phyloP scores from a whole-genome alignment of 768 basidiomycete genomes.

The Termitomyces sp. region DNA sequence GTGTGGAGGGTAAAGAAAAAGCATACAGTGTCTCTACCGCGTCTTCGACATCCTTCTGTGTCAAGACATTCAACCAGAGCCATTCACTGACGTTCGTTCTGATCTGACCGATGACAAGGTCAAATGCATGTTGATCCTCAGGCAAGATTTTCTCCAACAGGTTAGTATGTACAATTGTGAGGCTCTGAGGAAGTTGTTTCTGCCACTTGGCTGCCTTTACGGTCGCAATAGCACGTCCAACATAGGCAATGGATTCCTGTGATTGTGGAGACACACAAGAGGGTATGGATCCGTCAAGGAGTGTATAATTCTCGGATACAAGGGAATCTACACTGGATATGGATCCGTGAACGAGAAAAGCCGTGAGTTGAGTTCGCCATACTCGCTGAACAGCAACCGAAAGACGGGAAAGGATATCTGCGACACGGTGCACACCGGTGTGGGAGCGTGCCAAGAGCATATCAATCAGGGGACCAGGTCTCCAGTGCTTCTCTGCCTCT shows the following conservation, averaged over 20 bases:
- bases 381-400: conserved; percentile 74
- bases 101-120: conserved; percentile 69
- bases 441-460: conserved; percentile 67
- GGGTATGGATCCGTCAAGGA: conserved; percentile 69
- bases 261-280: conserved; percentile 70
- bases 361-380: conserved; percentile 81
- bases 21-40: conserved; percentile 83
- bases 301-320: conserved; percentile 52
- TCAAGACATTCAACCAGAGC: conserved; percentile 90
- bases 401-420: conserved; percentile 67
- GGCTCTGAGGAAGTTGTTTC: conserved; percentile 65
- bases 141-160: conserved; percentile 67
- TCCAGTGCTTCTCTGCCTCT: conserved; percentile 54
- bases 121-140: conserved; percentile 75
- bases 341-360: conserved; percentile 78
- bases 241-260: conserved; percentile 79
- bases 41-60: conserved; percentile 76
- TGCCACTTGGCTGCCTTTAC: conserved; percentile 79
- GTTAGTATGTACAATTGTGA: conserved; percentile 63
- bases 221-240: conserved; percentile 84
- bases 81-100: conserved; percentile 86
- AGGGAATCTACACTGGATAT: conserved; percentile 66
- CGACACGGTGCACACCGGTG: conserved; percentile 77
- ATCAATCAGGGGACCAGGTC: conserved; percentile 79
- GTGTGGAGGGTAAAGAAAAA: background rate